Base-by-base conservation (phyloP, 1,284 basidiomycete species). In the Sporisorium scitamineum region DNA sequence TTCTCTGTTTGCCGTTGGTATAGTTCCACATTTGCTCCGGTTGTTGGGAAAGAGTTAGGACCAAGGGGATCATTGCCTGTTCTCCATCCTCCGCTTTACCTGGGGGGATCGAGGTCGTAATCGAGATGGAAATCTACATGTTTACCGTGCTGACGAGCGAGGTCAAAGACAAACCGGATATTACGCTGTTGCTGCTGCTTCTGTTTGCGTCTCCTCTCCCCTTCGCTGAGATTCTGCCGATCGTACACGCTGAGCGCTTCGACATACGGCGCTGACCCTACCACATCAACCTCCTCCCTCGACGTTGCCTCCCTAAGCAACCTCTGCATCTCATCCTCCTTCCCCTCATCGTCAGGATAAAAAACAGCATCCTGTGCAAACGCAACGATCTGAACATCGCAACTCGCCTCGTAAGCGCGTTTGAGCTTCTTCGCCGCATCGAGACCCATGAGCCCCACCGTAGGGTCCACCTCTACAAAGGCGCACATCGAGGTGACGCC, bases 91-190 rank as follows among this genome's bases (percentile, higher is more conserved):
- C 29, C 4, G 61, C 45, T 0, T 4, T 0, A 0, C 61, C 54
- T 4, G 62, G 58, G 0, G 63, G 60, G 4, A n/a, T 47, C 44
- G 13, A 79, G 66, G 39, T 78, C 73, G 62, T 79, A 78, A 37
- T 79, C 77, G 18, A 79, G 67, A n/a, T 79, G 76, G 26, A 79
- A 74, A n/a, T 79, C 76, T 2, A 79, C 64, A 16, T 79, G 70
- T 22, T 58, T 53, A 2, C 45, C 51, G 42, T 44, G 29, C 13
- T 44, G 13, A 7, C 26, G 5, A 1, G 76, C 76, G 8, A 79
- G 48, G 1, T 54, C 32, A 27, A 79, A 69, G 31, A 70, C 24
- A 16, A 29, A 22, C 0, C 50, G 32, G 22, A 78, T 58, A 32
- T 76, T 76, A 0, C 39, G 24, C 10, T 29, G 13, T 20, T 73